Evolutionary conservation across 202 grass and related monocot species (phyloP).

Genomic region (Carex arenaria): DNA sequence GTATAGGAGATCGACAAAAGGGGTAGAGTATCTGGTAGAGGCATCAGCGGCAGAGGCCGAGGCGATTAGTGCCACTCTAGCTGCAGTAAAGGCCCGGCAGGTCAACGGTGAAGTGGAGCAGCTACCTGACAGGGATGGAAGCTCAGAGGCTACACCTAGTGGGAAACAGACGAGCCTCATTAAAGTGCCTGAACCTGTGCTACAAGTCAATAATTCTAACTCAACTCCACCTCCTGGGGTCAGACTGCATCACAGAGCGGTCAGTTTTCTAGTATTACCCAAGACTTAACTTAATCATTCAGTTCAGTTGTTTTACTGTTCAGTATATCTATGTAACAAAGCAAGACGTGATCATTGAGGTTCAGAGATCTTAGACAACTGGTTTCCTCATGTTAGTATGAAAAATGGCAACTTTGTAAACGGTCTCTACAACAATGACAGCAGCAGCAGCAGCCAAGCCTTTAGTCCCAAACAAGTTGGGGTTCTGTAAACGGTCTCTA

Average conservation of each 20-base stretch:
- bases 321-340: background rate
- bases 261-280: slow-evolving; percentile 38
- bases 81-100: slow-evolving; percentile 91
- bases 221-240: slow-evolving; percentile 68
- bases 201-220: slow-evolving; percentile 37
- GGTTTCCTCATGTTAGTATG: background rate
- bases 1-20: slow-evolving; percentile 85
- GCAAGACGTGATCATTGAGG: background rate
- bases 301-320: background rate
- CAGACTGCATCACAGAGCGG: slow-evolving; percentile 98
- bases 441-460: no score
- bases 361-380: background rate
- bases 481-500: background rate
- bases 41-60: slow-evolving; percentile 97
- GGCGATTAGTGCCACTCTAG: slow-evolving; percentile 95
- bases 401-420: background rate
- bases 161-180: slow-evolving; percentile 75
- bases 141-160: slow-evolving; percentile 64
- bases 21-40: slow-evolving; percentile 91
- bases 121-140: slow-evolving; percentile 47
- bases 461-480: no score
- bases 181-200: slow-evolving; percentile 50
- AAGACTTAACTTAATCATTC: background rate
- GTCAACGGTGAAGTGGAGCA: slow-evolving; percentile 76
- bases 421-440: background rate